Evolutionary conservation across 2,329 filamentous ascomycete genomes (phyloP).

Genomic region (Hymenoscyphus linearis): DNA sequence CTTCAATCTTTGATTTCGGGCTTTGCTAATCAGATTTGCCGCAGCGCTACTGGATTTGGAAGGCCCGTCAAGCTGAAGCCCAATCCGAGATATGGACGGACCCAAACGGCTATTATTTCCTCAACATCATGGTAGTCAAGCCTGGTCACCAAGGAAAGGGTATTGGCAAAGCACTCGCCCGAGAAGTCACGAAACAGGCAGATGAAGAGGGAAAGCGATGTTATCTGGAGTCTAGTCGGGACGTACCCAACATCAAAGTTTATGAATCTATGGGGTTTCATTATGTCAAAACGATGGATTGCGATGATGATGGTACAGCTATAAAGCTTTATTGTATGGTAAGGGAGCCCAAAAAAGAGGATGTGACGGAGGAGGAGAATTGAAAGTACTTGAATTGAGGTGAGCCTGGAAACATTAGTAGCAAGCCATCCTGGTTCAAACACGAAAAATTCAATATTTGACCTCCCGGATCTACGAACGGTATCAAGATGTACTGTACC

Average conservation of each 20-base stretch:
- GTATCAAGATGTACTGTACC: not conserved
- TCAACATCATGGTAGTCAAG: conserved; percentile 67
- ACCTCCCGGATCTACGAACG: not conserved
- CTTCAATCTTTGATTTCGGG: not conserved
- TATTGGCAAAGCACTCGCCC: conserved; percentile 59
- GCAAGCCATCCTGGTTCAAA: not conserved
- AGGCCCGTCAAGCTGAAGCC: conserved; percentile 55
- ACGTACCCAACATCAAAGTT: conserved; percentile 63
- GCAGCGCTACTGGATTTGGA: conserved; percentile 44
- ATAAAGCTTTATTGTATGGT: conserved; percentile 49
- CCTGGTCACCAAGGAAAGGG: conserved; percentile 61
- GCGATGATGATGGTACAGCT: conserved; percentile 44
- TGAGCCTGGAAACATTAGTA: not conserved
- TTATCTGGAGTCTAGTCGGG: conserved; percentile 66
- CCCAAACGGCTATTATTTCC: conserved; percentile 65
- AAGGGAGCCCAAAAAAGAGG: conserved; percentile 33
- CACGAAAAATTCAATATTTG: not conserved
- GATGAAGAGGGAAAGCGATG: conserved; percentile 60
- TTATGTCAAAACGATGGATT: conserved; percentile 59
- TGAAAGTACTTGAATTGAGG: not conserved
- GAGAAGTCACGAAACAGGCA: conserved; percentile 55
- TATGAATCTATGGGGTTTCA: conserved; percentile 66
- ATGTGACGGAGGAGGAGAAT: not conserved
- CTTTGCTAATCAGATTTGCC: not conserved
- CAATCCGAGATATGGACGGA: conserved; percentile 61